These are phyloP conservation scores for Verticillium dahliae DNA, from an alignment of 2,329 filamentous ascomycete genomes.

Conservation along the genomic window DNA sequence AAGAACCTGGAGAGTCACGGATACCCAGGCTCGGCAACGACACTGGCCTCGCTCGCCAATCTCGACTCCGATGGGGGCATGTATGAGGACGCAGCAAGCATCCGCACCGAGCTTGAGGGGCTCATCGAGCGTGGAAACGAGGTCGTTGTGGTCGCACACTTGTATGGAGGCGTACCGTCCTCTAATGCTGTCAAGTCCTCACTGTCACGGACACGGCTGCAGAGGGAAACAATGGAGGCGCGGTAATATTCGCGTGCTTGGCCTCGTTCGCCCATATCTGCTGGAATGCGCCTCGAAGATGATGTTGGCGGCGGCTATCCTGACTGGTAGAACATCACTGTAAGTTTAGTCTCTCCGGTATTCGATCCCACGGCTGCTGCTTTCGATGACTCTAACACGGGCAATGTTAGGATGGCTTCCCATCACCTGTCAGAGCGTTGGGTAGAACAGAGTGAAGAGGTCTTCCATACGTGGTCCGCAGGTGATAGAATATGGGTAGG, in stretches of 20 bases:
- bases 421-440: neutral
- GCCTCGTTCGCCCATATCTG: constrained; percentile 24
- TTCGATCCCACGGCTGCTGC: too few relatives aligned
- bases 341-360: constrained; percentile 4
- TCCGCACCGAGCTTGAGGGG: constrained; percentile 17
- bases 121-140: constrained; percentile 28
- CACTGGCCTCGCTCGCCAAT: constrained; percentile 24
- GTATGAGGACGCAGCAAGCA: constrained; percentile 21
- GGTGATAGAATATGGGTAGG: too few relatives aligned
- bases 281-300: constrained; percentile 16
- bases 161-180: constrained; percentile 34
- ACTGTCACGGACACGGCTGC: constrained; percentile 22
- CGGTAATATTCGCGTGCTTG: constrained; percentile 27
- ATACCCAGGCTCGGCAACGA: constrained; percentile 21
- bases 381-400: neutral
- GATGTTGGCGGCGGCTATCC: constrained; percentile 16
- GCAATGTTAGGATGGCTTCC: constrained; percentile 5
- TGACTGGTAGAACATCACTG: constrained; percentile 20
- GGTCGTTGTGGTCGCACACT: constrained; percentile 34
- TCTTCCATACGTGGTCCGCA: too few relatives aligned
- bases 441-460: too few relatives aligned
- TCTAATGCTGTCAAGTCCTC: constrained; percentile 26
- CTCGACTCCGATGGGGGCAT: constrained; percentile 17
- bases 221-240: constrained; percentile 27
- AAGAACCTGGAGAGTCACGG: constrained; percentile 22